Percentiles rank a stretch among this genome's conserved stretches.
phyloP scores from a whole-genome alignment of 2,329 filamentous ascomycete species.

The Aphanocladium album region DNA sequence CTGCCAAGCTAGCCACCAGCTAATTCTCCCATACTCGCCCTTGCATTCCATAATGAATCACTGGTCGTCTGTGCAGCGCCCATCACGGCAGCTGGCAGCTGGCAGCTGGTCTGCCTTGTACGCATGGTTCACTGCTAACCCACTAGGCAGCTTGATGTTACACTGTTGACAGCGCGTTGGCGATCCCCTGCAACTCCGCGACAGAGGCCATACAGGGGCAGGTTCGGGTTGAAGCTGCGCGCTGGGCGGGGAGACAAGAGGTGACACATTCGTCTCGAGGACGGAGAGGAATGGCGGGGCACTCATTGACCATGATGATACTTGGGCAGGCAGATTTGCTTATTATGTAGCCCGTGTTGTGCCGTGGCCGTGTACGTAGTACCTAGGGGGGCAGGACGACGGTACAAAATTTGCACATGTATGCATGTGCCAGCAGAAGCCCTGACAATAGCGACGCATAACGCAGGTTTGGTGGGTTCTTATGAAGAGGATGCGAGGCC shows the following conservation, averaged over 20 bases:
- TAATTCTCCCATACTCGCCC: not conserved
- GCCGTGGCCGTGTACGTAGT: too few species aligned
- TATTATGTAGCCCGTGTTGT: not conserved
- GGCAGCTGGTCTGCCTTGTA: not conserved
- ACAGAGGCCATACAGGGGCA: not conserved
- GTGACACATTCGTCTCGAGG: not conserved
- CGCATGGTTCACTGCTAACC: not conserved
- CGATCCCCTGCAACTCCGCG: not conserved
- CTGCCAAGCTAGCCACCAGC: not conserved
- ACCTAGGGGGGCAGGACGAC: too few species aligned
- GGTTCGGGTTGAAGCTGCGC: not conserved
- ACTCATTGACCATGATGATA: not conserved
- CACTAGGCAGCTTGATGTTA: not conserved
- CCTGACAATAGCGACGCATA: not conserved
- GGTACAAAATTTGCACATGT: not conserved
- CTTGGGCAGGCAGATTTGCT: not conserved
- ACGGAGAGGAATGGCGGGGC: not conserved
- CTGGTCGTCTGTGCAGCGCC: too few species aligned
- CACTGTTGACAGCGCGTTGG: not conserved
- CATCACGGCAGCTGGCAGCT: not conserved
- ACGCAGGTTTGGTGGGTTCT: not conserved
- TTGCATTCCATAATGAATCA: not conserved
- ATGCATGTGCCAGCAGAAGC: not conserved
- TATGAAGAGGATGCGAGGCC: not conserved
- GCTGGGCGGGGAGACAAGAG: not conserved